Conservation (phyloP, 257 asterid genomes). For the Solanum sparsipilum region DNA sequence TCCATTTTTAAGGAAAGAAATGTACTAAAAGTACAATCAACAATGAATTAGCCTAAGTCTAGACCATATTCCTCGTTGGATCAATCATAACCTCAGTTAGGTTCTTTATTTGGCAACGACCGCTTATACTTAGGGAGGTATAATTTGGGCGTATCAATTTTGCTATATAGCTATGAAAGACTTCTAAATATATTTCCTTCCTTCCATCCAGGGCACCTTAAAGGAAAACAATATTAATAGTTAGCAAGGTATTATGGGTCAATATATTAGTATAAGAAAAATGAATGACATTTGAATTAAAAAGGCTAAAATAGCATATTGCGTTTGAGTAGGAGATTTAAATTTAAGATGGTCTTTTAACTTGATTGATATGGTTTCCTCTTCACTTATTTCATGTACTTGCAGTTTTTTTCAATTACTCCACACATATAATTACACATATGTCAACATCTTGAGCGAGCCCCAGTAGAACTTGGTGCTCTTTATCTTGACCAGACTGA, state of each 20-base stretch:
- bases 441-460: background rate
- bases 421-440: background rate
- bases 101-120: too few relatives aligned
- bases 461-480: background rate
- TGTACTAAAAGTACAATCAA: too few relatives aligned
- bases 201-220: too few relatives aligned
- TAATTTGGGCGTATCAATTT: too few relatives aligned
- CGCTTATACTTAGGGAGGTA: too few relatives aligned
- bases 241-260: background rate
- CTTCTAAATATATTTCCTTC: too few relatives aligned
- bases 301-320: background rate
- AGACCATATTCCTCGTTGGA: too few relatives aligned
- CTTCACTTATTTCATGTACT: background rate
- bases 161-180: too few relatives aligned
- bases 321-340: background rate
- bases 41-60: too few relatives aligned
- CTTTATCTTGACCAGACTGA: background rate
- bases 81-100: too few relatives aligned
- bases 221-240: background rate
- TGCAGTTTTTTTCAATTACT: background rate
- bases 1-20: too few relatives aligned
- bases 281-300: background rate
- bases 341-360: background rate
- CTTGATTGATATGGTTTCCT: background rate
- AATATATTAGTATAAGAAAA: background rate